Conservation (phyloP, 192 early-diverging fungal genomes). For the Phlyctochytrium planicorne region DNA sequence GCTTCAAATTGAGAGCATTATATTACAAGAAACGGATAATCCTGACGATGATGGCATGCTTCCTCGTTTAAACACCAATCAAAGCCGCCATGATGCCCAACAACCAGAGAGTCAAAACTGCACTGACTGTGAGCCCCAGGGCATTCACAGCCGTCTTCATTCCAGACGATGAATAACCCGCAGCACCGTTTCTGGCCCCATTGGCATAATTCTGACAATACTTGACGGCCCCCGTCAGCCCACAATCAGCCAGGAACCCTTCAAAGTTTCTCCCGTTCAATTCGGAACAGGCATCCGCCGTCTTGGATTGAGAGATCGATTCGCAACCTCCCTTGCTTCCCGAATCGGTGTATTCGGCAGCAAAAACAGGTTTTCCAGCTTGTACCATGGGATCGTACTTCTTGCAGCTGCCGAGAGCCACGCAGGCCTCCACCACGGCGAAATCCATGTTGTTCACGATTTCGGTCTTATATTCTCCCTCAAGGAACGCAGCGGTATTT, state of each 20-base stretch:
- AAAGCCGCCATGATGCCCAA: too few relatives aligned
- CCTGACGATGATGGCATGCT: too few relatives aligned
- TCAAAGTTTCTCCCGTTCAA: not conserved
- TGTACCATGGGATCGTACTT: not conserved
- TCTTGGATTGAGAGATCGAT: not conserved
- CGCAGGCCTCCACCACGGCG: conserved; percentile 17
- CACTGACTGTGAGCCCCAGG: too few relatives aligned
- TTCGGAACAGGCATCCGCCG: not conserved
- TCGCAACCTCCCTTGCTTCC: not conserved
- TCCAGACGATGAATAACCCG: not conserved
- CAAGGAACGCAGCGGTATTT: not conserved
- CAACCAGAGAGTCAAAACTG: too few relatives aligned
- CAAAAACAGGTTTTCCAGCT: not conserved
- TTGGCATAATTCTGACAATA: not conserved
- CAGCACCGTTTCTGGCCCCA: not conserved
- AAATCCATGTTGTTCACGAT: conserved; percentile 7
- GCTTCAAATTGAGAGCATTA: too few relatives aligned
- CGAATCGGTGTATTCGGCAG: not conserved
- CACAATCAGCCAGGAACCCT: not conserved
- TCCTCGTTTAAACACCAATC: too few relatives aligned
- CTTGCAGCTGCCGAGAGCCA: not conserved
- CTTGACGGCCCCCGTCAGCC: not conserved
- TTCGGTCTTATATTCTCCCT: not conserved
- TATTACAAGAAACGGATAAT: too few relatives aligned
- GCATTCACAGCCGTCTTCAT: too few relatives aligned